A percentile compares a stretch with the other conserved stretches of the same genome.
phyloP scores from a whole-genome alignment of 176 grass and related monocot genomes.

The Raddia guianensis region DNA sequence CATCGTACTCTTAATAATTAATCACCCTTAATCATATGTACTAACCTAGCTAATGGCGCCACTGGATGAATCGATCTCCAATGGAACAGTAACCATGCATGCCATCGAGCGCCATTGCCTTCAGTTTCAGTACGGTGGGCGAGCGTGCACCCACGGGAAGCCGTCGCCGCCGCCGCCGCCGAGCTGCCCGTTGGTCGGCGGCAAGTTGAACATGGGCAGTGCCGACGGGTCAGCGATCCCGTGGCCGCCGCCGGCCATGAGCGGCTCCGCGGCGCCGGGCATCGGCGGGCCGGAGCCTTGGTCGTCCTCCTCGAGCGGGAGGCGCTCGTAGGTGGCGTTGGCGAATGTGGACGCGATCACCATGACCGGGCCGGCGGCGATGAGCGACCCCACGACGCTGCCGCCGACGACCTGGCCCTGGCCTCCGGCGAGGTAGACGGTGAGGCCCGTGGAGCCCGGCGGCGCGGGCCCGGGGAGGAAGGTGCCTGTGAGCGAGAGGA shows the following conservation, averaged over 20 bases:
- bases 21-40: conserved; percentile 57
- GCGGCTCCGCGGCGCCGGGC: conserved; percentile 49
- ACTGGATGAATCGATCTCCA: conserved; percentile 19
- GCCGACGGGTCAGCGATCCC: conserved; percentile 71
- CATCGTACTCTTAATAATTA: conserved; percentile 25
- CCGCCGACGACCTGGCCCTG: conserved; percentile 94
- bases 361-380: conserved; percentile 85
- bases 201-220: conserved; percentile 73
- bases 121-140: conserved; percentile 81
- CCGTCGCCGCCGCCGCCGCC: conserved; percentile 63
- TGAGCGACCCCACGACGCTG: conserved; percentile 73
- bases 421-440: conserved; percentile 84
- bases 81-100: conserved; percentile 63
- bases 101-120: not conserved
- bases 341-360: conserved; percentile 96
- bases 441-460: conserved; percentile 85
- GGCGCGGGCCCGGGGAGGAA: conserved; percentile 88
- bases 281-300: conserved; percentile 47
- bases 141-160: conserved; percentile 66
- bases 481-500: conserved; percentile 86
- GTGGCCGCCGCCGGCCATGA: conserved; percentile 47
- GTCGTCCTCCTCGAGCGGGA: conserved; percentile 80
- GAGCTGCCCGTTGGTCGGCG: conserved; percentile 55
- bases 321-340: conserved; percentile 90
- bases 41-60: conserved; percentile 52